phyloP scores from a whole-genome alignment of 2,329 filamentous ascomycete genomes.

The Trichoderma semiorbis region DNA sequence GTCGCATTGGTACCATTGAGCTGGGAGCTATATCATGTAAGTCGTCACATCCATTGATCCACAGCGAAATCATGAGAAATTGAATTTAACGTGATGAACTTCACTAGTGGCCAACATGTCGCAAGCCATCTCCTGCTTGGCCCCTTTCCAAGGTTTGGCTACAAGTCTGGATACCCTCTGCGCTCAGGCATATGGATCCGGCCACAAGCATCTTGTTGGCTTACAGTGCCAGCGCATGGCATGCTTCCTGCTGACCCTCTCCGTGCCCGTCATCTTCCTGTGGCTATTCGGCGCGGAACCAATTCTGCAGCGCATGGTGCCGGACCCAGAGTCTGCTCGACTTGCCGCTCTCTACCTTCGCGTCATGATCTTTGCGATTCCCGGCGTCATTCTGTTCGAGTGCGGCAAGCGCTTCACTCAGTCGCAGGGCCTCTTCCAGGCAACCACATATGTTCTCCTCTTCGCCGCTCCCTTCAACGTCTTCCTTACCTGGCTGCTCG shows the following conservation, averaged over 20 bases:
- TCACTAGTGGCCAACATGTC: constrained; percentile 62
- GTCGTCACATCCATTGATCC: constrained; percentile 16
- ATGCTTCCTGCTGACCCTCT: constrained; percentile 69
- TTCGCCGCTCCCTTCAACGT: constrained; percentile 74
- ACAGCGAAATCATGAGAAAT: not conserved
- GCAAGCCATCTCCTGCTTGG: constrained; percentile 73
- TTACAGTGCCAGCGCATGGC: constrained; percentile 80
- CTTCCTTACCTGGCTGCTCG: constrained; percentile 73
- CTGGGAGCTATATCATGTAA: constrained; percentile 43
- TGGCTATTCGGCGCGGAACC: constrained; percentile 64
- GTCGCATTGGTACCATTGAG: constrained; percentile 65
- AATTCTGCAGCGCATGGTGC: constrained; percentile 52
- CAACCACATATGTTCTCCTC: constrained; percentile 72
- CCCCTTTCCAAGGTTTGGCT: constrained; percentile 77
- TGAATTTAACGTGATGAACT: not conserved
- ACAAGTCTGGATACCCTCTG: constrained; percentile 91
- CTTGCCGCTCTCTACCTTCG: constrained; percentile 71
- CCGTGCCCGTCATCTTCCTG: constrained; percentile 66
- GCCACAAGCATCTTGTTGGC: constrained; percentile 82
- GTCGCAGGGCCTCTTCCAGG: constrained; percentile 76
- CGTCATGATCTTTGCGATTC: constrained; percentile 68
- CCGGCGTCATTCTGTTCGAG: constrained; percentile 75
- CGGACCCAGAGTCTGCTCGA: constrained; percentile 56
- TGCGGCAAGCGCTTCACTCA: constrained; percentile 77
- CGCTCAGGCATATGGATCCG: constrained; percentile 89